phyloP scores from a whole-genome alignment of 2,329 filamentous ascomycete genomes.

The Fusarium sp. region DNA sequence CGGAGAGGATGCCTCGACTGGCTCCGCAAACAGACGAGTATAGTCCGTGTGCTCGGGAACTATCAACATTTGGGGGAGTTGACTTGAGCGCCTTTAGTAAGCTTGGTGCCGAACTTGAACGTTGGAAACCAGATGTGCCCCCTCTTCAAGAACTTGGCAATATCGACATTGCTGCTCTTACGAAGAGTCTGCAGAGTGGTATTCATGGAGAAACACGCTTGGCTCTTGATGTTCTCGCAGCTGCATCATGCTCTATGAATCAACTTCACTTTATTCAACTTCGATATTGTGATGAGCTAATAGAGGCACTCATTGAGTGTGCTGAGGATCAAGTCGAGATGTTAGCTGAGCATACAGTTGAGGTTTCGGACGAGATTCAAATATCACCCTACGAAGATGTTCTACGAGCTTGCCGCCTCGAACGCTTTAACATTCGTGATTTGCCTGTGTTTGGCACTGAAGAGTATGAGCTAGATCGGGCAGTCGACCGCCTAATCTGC shows the following conservation, averaged over 20 bases:
- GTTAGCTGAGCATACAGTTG: conserved; percentile 85
- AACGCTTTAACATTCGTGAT: conserved; percentile 79
- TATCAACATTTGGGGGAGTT: conserved; percentile 78
- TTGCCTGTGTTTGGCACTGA: conserved; percentile 79
- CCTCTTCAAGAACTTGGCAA: conserved; percentile 82
- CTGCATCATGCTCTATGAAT: conserved; percentile 72
- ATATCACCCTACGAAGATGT: conserved; percentile 90
- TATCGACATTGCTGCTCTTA: conserved; percentile 91
- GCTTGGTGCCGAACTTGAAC: conserved; percentile 75
- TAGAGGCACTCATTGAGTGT: conserved; percentile 90
- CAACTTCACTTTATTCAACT: conserved; percentile 76
- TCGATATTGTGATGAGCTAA: conserved; percentile 84
- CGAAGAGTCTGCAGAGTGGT: conserved; percentile 89
- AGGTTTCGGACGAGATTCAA: conserved; percentile 88
- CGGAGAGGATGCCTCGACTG: conserved; percentile 56
- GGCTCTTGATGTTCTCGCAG: conserved; percentile 85
- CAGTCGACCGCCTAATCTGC: conserved; percentile 88
- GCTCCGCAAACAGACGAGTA: conserved; percentile 66
- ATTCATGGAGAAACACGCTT: conserved; percentile 91
- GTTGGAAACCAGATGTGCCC: conserved; percentile 81
- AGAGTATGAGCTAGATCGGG: conserved; percentile 86
- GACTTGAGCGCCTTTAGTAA: conserved; percentile 74
- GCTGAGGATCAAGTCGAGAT: conserved; percentile 89
- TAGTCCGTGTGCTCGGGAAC: conserved; percentile 66
- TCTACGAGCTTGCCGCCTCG: conserved; percentile 79